phyloP scores from a whole-genome alignment of 345 rosid species.

The Sisymbrium altissimum region DNA sequence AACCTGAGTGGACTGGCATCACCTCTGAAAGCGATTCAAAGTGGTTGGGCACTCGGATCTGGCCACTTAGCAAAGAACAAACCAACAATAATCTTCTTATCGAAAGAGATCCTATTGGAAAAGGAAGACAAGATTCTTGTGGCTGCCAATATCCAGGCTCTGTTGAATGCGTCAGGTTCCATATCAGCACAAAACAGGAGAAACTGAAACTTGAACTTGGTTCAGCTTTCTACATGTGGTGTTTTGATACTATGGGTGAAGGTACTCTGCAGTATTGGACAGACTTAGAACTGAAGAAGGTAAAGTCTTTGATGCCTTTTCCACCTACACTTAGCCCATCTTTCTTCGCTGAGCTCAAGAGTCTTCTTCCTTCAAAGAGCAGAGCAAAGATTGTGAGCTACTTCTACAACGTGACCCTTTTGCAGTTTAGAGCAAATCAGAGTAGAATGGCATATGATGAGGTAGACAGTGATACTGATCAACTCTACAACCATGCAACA shows the following conservation, averaged over 20 bases:
- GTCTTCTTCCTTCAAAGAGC: conserved; percentile 44
- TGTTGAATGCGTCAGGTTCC: conserved; percentile 71
- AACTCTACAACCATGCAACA: conserved; percentile 29
- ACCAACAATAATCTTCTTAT: conserved; percentile 32
- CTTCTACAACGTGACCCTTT: conserved; percentile 68
- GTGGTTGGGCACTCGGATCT: conserved; percentile 71
- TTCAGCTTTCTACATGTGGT: conserved; percentile 57
- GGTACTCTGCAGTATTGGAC: conserved; percentile 54
- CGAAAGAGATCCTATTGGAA: conserved; percentile 86
- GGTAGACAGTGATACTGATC: conserved; percentile 69
- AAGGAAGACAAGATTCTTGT: conserved; percentile 75
- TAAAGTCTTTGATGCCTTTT: conserved; percentile 43
- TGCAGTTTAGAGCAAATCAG: conserved; percentile 74
- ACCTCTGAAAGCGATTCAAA: conserved; percentile 54
- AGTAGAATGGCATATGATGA: conserved; percentile 49
- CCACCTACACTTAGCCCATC: conserved; percentile 36
- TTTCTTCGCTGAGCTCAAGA: conserved; percentile 51
- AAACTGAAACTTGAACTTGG: conserved; percentile 67
- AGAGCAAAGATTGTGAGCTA: conserved; percentile 65
- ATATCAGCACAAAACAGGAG: conserved; percentile 44
- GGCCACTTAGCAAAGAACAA: conserved; percentile 58
- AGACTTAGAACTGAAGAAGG: conserved; percentile 47
- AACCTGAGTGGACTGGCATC: conserved; percentile 62
- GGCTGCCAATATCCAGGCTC: conserved; percentile 69
- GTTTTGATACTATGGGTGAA: conserved; percentile 74